These are phyloP conservation scores for Decorospora gaudefroyi DNA, from an alignment of 2,329 filamentous ascomycete species.

Conservation along the genomic window DNA sequence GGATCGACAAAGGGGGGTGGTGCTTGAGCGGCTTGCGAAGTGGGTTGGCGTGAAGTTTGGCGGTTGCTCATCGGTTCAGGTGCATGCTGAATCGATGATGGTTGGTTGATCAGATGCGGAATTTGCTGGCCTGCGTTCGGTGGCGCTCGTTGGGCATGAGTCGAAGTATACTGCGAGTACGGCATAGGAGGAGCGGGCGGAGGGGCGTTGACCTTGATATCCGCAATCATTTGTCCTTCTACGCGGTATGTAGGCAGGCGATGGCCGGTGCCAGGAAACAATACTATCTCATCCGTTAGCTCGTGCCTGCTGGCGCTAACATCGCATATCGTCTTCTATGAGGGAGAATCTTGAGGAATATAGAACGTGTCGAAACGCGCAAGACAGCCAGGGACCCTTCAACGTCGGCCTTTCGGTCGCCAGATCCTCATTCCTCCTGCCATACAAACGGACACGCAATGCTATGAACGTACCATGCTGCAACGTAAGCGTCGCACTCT, in stretches of 20 bases:
- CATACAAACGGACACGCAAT: background rate
- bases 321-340: too few relatives aligned
- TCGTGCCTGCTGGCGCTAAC: background rate
- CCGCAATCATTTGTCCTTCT: conserved; percentile 62
- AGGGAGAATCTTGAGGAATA: too few relatives aligned
- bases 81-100: conserved; percentile 12
- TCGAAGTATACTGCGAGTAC: conserved; percentile 29
- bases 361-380: too few relatives aligned
- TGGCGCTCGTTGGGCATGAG: conserved; percentile 16
- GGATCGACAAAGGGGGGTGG: conserved; percentile 73
- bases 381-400: too few relatives aligned
- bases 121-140: conserved; percentile 10
- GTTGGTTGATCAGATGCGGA: conserved; percentile 22
- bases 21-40: conserved; percentile 29
- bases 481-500: conserved; percentile 65
- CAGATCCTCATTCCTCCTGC: too few relatives aligned
- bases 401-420: too few relatives aligned
- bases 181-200: conserved; percentile 24
- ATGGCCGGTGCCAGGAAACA: conserved; percentile 60
- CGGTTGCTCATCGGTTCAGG: conserved; percentile 5
- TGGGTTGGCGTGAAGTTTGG: conserved; percentile 18
- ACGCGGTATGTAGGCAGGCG: conserved; percentile 59
- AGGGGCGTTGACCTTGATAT: conserved; percentile 58
- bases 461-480: conserved; percentile 67
- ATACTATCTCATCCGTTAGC: conserved; percentile 47